Conservation (phyloP, 2,329 filamentous ascomycete genomes). For the Ambrosiella xylebori region DNA sequence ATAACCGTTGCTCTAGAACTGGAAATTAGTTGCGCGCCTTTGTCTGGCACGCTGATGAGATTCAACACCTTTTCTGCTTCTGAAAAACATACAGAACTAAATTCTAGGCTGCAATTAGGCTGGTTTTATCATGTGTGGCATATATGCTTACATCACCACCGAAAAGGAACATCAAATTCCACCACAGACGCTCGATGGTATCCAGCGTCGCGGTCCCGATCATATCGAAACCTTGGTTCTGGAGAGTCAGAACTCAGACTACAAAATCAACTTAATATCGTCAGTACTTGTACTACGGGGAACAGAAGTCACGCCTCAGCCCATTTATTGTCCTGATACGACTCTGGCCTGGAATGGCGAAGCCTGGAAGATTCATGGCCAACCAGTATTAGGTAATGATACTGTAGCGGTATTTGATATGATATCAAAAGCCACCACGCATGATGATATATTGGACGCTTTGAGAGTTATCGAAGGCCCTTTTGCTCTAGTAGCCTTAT, state of each 20-base stretch:
- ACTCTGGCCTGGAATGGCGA: conserved; percentile 91
- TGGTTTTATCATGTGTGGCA: conserved; percentile 12
- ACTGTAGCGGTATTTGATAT: conserved; percentile 49
- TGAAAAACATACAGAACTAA: no score
- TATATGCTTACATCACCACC: conserved; percentile 7
- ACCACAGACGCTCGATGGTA: not conserved
- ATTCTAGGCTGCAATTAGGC: no score
- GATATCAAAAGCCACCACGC: conserved; percentile 24
- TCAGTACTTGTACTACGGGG: conserved; percentile 3
- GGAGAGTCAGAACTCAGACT: not conserved
- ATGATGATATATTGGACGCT: conserved; percentile 28
- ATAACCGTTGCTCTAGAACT: not conserved
- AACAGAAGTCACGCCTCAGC: not conserved
- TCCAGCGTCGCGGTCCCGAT: conserved; percentile 4
- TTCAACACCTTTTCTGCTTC: not conserved
- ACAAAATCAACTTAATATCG: not conserved
- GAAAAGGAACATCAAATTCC: not conserved
- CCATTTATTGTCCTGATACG: not conserved
- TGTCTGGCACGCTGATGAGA: not conserved
- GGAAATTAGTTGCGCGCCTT: not conserved
- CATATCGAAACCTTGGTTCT: not conserved
- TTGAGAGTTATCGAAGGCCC: conserved; percentile 57
- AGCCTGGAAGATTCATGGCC: conserved; percentile 57
- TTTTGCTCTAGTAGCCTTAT: conserved; percentile 76
- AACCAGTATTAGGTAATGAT: conserved; percentile 57